Evolutionary conservation across 2,329 filamentous ascomycete genomes (phyloP), one percentile per base, ranked within the genome.

Genomic region (Amesomyces nigricolor): DNA sequence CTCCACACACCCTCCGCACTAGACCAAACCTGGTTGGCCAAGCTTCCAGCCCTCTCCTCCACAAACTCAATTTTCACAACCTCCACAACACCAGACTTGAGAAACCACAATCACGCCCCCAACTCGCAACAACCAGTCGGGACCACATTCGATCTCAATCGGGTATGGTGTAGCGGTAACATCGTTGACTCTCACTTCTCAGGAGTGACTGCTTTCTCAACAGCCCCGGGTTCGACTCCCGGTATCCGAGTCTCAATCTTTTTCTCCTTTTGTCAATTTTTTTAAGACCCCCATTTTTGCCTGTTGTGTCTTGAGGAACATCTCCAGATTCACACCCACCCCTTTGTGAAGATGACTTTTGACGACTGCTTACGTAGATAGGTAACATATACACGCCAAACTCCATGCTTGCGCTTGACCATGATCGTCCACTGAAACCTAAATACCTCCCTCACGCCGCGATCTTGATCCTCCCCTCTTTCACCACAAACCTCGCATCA

Each of bases 131-230:
- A 50, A 42, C 10, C 17, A 35, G 19, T 50, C 47, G 47, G 47
- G 42, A 14, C 47, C 47, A 50, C 38, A 17, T 22, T 42, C 47
- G 47, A 50, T 26, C 22, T 47, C 11, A 26, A 42, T 50, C 47
- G 47, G 47, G 47, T 50, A 50, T 50, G 47, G 47, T 50, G 47
- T 50, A 50, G 47, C 47, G 47, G 47, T 50, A 50, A 50, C 47
- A 50, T 50, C 47, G 47, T 38, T 50, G 47, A 50, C 47, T 50
- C 47, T 50, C 47, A 50, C 37, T 49, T 8, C 47, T 39, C 32
- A 50, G 38, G 7, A 40, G 22, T 42, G 47, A 37, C 32, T 30
- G 38, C 26, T 50, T 22, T 50, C 47, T 50, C 47, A 50, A 38
- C 47, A 50, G 47, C 47, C 47, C 47, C 32, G 47, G 47, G 47